phyloP scores from a whole-genome alignment of 164 flowering plant species.

The Malania oleifera region DNA sequence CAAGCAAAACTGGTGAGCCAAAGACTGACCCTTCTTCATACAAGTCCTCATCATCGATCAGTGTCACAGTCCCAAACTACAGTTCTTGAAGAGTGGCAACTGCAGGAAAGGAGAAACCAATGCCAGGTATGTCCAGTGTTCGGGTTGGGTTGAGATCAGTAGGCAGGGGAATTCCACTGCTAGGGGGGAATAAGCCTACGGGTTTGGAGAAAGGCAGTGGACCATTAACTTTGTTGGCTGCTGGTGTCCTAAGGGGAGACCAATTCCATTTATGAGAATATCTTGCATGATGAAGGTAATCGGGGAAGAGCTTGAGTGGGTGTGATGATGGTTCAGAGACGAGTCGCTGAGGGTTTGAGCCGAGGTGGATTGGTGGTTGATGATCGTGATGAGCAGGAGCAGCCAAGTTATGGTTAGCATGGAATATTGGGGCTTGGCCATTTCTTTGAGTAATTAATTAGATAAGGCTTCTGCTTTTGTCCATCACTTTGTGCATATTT shows the following conservation, averaged over 20 bases:
- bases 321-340: conserved; percentile 17
- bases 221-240: conserved; percentile 13
- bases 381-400: conserved; percentile 14
- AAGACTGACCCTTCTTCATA: neutral
- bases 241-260: conserved; percentile 10
- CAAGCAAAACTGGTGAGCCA: conserved; percentile 25
- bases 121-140: conserved; percentile 20
- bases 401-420: conserved; percentile 2
- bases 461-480: neutral
- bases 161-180: conserved; percentile 22
- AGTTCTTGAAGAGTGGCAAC: conserved; percentile 32
- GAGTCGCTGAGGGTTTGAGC: conserved; percentile 26
- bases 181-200: conserved; percentile 27
- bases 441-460: neutral
- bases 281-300: conserved; percentile 30
- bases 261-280: conserved; percentile 12
- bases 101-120: conserved; percentile 22
- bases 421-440: conserved; percentile 13
- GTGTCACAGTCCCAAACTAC: conserved; percentile 25
- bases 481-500: neutral
- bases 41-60: conserved; percentile 28
- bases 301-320: conserved; percentile 11
- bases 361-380: conserved; percentile 16
- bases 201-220: conserved; percentile 32
- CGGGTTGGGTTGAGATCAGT: conserved; percentile 18